A percentile compares a stretch with the other conserved stretches of the same genome.
phyloP scores from a whole-genome alignment of 1,284 basidiomycete genomes.

The Pyrrhoderma lamaoense region DNA sequence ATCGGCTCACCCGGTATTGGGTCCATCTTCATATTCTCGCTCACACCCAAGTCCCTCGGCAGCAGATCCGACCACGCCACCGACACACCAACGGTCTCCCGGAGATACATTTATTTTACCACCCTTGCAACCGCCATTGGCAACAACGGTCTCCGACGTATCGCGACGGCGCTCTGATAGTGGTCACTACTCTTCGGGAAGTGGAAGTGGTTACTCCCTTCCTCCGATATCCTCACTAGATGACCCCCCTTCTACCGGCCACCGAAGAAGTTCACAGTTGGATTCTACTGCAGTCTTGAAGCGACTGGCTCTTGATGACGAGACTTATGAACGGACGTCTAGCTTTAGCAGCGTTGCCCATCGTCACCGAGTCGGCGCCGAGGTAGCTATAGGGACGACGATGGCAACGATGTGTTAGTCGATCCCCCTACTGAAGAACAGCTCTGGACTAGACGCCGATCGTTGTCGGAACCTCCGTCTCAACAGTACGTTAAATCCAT shows the following conservation, averaged over 20 bases:
- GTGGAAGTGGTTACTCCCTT: slow-evolving; percentile 12
- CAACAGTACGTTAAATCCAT: slow-evolving; percentile 10
- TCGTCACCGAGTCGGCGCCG: not conserved
- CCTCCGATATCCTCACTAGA: slow-evolving; percentile 17
- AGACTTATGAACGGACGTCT: not conserved
- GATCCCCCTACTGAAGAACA: slow-evolving; percentile 14
- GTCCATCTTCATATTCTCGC: not conserved
- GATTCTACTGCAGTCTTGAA: slow-evolving; percentile 16
- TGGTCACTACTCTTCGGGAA: slow-evolving; percentile 10
- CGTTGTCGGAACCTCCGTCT: slow-evolving; percentile 17
- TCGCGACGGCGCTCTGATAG: slow-evolving; percentile 8
- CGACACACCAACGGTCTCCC: slow-evolving; percentile 4
- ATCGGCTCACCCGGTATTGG: not conserved
- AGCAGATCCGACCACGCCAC: slow-evolving; percentile 1
- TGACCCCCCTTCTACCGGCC: slow-evolving; percentile 1
- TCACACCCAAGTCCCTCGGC: not conserved
- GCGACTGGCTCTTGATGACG: slow-evolving; percentile 17
- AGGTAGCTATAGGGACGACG: slow-evolving; percentile 16
- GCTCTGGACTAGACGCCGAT: slow-evolving; percentile 17
- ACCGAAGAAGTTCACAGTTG: slow-evolving; percentile 4
- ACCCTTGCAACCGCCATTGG: slow-evolving; percentile 3
- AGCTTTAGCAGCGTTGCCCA: too few species aligned
- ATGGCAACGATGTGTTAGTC: slow-evolving; percentile 5
- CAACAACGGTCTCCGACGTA: not conserved
- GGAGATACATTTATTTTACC: slow-evolving; percentile 12